phyloP scores from a whole-genome alignment of 2,329 filamentous ascomycete species.

The Xylariales sp. region DNA sequence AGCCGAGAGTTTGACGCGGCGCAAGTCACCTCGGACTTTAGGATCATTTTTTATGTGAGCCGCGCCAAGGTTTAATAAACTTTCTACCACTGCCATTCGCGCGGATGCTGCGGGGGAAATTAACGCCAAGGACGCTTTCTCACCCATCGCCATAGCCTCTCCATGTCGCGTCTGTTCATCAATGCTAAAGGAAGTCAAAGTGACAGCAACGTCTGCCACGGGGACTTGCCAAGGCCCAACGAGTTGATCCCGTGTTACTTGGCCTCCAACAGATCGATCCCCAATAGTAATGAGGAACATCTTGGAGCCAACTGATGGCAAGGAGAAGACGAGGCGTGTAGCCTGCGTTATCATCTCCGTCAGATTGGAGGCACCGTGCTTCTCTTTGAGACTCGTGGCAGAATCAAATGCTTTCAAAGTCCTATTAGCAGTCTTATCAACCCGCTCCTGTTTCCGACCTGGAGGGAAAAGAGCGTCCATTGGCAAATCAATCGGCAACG shows the following conservation, averaged over 20 bases:
- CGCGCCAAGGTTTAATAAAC: slow-evolving; percentile 91
- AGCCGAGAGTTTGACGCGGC: slow-evolving; percentile 86
- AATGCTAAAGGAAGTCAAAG: slow-evolving; percentile 79
- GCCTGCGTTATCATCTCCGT: slow-evolving; percentile 72
- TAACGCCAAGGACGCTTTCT: slow-evolving; percentile 72
- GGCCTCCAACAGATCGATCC: slow-evolving; percentile 89
- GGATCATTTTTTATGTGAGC: slow-evolving; percentile 59
- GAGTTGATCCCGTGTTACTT: slow-evolving; percentile 92
- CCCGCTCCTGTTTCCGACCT: slow-evolving; percentile 45
- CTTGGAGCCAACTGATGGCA: slow-evolving; percentile 95
- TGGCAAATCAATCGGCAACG: slow-evolving; percentile 47
- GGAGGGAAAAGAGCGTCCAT: slow-evolving; percentile 49
- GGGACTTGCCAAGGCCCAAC: slow-evolving; percentile 96
- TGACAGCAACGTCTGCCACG: slow-evolving; percentile 93
- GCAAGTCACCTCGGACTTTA: slow-evolving; percentile 70
- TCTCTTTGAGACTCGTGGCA: slow-evolving; percentile 70
- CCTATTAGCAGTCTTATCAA: slow-evolving; percentile 44
- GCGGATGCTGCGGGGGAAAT: slow-evolving; percentile 92
- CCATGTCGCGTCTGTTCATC: slow-evolving; percentile 78
- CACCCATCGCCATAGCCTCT: slow-evolving; percentile 86
- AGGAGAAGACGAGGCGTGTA: slow-evolving; percentile 80
- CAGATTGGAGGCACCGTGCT: slow-evolving; percentile 67
- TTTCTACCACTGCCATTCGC: slow-evolving; percentile 95
- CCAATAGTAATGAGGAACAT: slow-evolving; percentile 97
- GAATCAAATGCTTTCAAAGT: slow-evolving; percentile 71